These are phyloP conservation scores for Auricularia auricula-judae DNA, from an alignment of 768 basidiomycete species.

Conservation along the genomic window DNA sequence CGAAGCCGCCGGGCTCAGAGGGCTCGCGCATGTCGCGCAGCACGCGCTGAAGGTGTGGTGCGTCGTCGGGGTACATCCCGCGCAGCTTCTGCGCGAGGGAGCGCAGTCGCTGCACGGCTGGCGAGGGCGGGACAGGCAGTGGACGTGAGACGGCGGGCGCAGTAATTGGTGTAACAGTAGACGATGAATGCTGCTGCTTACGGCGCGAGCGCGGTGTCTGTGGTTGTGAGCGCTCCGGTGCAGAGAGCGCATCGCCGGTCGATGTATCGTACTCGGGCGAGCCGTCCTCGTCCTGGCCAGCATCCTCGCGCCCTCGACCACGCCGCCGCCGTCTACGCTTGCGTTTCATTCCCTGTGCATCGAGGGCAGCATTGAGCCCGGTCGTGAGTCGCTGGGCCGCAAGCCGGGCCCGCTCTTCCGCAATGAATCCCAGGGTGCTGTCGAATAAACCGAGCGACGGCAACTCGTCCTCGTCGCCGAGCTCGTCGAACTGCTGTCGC, in stretches of 20 bases:
- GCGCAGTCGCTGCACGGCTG: slow-evolving; percentile 38
- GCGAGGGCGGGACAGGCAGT: slow-evolving; percentile 30
- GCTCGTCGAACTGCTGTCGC: slow-evolving; percentile 6
- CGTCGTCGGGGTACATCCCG: slow-evolving; percentile 45
- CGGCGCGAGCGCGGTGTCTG: neutral
- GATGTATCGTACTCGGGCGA: slow-evolving; percentile 4
- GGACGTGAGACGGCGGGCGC: too few relatives aligned
- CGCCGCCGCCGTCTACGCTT: slow-evolving; percentile 28
- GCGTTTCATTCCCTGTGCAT: slow-evolving; percentile 7
- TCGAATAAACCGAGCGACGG: slow-evolving; percentile 68
- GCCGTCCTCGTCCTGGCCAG: neutral
- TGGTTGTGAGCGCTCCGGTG: neutral
- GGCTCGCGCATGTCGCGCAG: slow-evolving; percentile 15
- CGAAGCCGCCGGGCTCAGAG: neutral
- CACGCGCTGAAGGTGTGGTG: slow-evolving; percentile 17
- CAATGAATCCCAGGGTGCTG: slow-evolving; percentile 64
- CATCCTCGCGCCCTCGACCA: slow-evolving; percentile 16
- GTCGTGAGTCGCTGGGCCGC: slow-evolving; percentile 25
- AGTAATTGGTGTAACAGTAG: neutral
- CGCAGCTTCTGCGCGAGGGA: slow-evolving; percentile 46
- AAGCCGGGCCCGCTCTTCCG: slow-evolving; percentile 53
- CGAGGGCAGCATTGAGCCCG: neutral
- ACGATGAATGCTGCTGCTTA: neutral
- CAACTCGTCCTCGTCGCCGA: slow-evolving; percentile 26
- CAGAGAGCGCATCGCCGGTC: slow-evolving; percentile 10